These are phyloP conservation scores for Gossypium davidsonii DNA, from an alignment of 441 rosid species.

Conservation along the genomic window DNA sequence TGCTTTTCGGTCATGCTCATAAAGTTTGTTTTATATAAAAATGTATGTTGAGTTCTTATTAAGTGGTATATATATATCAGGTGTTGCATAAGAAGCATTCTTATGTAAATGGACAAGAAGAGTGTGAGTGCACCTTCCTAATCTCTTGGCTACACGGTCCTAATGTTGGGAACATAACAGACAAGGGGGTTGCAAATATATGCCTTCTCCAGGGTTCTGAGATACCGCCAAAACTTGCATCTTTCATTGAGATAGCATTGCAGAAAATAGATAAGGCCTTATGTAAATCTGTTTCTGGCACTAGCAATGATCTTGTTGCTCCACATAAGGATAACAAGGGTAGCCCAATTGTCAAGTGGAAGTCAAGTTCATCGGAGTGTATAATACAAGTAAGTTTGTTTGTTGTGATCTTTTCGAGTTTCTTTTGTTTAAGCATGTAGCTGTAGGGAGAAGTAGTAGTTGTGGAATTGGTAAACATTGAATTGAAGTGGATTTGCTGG, in stretches of 20 bases:
- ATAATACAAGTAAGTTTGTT: constrained; percentile 7
- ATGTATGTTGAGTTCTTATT: not conserved
- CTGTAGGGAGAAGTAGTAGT: too few relatives aligned
- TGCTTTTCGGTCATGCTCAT: not conserved
- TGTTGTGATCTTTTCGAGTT: not conserved
- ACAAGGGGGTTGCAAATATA: constrained; percentile 31
- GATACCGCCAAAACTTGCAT: constrained; percentile 15
- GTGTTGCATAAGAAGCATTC: constrained; percentile 27
- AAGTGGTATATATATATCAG: constrained; percentile 16
- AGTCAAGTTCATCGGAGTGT: not conserved
- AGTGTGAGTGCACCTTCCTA: constrained; percentile 35
- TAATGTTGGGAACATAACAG: not conserved
- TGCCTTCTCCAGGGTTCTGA: constrained; percentile 22
- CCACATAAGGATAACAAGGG: not conserved
- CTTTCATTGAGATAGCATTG: constrained; percentile 22
- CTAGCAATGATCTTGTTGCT: not conserved
- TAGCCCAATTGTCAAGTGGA: not conserved
- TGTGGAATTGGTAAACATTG: too few relatives aligned
- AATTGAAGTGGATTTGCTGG: too few relatives aligned
- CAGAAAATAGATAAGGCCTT: constrained; percentile 12
- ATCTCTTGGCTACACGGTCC: constrained; percentile 47
- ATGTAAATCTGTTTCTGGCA: not conserved
- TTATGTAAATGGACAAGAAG: constrained; percentile 29
- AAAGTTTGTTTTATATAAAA: not conserved
- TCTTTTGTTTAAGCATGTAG: not conserved